phyloP scores from a whole-genome alignment of 768 basidiomycete species.

The Cystofilobasidium macerans region DNA sequence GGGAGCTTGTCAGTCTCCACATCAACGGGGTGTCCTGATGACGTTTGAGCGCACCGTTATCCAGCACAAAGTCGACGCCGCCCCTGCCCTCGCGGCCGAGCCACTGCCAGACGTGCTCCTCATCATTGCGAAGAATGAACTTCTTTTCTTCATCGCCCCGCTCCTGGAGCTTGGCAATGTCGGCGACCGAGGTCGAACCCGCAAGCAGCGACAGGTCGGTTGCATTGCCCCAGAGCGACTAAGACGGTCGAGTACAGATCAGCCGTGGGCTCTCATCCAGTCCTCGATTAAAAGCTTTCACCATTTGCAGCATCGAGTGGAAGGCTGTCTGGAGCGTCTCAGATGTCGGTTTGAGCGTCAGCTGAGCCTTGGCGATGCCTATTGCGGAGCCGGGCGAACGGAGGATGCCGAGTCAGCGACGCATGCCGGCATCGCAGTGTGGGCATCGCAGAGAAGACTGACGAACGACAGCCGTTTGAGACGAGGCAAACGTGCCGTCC shows the following conservation, averaged over 20 bases:
- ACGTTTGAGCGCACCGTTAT: constrained; percentile 55
- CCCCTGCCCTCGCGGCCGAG: constrained; percentile 37
- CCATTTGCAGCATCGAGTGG: constrained; percentile 75
- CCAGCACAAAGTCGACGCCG: constrained; percentile 74
- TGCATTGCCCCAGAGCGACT: constrained; percentile 70
- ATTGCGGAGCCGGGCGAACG: constrained; percentile 39
- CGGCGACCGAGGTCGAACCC: constrained; percentile 54
- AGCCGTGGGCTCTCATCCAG: too few species aligned
- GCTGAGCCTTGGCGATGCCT: constrained; percentile 48
- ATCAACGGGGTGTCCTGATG: neutral
- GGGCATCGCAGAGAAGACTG: too few species aligned
- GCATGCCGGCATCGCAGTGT: too few species aligned
- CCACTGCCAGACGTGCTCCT: constrained; percentile 61
- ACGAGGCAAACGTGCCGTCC: constrained; percentile 65
- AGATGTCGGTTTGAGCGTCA: constrained; percentile 39
- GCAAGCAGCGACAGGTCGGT: constrained; percentile 88
- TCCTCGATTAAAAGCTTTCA: constrained; percentile 43
- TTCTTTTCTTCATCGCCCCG: constrained; percentile 64
- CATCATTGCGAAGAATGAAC: constrained; percentile 76
- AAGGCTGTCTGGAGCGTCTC: constrained; percentile 56
- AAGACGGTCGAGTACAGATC: too few species aligned
- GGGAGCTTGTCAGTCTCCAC: too few species aligned
- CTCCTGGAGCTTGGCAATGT: constrained; percentile 70
- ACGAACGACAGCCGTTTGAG: constrained; percentile 64
- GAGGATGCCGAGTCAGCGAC: constrained; percentile 32